Evolutionary conservation across 208 protist genomes (phyloP), one percentile per base, ranked within the genome.

Genomic region (Angomonas ambiguus): DNA sequence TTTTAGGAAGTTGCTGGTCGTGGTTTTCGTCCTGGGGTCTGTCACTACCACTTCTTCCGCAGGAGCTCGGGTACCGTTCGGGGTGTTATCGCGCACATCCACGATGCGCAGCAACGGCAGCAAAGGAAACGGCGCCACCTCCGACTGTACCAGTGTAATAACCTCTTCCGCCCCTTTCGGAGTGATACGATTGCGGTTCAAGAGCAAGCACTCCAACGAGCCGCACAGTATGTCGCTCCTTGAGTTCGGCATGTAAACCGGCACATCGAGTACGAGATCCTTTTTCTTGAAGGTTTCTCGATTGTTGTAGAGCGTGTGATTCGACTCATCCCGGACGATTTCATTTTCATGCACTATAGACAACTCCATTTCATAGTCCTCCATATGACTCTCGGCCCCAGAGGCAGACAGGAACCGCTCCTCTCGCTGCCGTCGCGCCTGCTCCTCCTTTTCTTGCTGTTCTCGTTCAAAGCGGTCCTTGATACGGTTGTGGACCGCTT

Each of bases 181-280:
- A 30, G 64, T 71, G 63, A 79, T 68, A 51, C 75, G 70, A 61
- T 83, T 83, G 32, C 79, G 25, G 0, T 69, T 56, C 11, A 79
- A 48, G 34, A 75, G 30, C 27, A 83, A 32, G 45, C 72, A 61
- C 58, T 64, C 53, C 51, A 83, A 67, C 10, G 78, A 83, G 34
- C 53, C 62, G 30, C 68, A 73, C 60, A 83, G 78, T 32, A 45
- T 35, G 48, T 70, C 67, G 45, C 67, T 57, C 16, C 67, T 58
- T 2, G 45, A 35, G 45, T 72, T 35, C 3, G 56, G 33, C 42
- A 58, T 65, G 67, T 65, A 72, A 16, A 72, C 55, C 4, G 67
- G 67, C 5, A 72, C 24, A 27, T 72, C 56, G 11, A 72, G 28
- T 11, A 65, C 27, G 2, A 72, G 42, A 28, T 57, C 41, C 48